These are phyloP conservation scores for Fusarium austroafricanum DNA, from an alignment of 2,329 filamentous ascomycete species.

Conservation along the genomic window DNA sequence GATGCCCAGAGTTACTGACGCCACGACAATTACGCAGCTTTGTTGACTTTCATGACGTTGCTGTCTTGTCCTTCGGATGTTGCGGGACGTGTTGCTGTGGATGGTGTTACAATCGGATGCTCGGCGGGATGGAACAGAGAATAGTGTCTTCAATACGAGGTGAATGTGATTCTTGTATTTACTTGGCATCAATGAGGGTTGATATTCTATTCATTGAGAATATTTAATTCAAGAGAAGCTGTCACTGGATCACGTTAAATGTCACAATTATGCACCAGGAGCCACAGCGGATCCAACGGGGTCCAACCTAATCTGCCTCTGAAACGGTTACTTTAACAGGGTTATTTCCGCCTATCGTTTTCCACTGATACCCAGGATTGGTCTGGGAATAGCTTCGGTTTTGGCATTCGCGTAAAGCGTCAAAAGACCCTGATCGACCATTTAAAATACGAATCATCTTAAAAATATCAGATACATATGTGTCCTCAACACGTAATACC, in stretches of 20 bases:
- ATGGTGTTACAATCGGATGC: conserved; percentile 2
- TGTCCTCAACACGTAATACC: too few relatives aligned
- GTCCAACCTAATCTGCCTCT: conserved; percentile 27
- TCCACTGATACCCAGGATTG: neutral
- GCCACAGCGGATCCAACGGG: conserved; percentile 15
- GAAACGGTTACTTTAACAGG: conserved; percentile 29
- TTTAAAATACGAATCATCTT: neutral
- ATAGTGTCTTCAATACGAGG: too few relatives aligned
- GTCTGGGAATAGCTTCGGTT: conserved; percentile 19
- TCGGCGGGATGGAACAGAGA: neutral
- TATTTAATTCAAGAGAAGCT: neutral
- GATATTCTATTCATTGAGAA: neutral
- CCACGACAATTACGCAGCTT: conserved; percentile 21
- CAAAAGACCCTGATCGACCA: neutral
- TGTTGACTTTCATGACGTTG: conserved; percentile 20
- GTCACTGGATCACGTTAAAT: neutral
- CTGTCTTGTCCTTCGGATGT: conserved; percentile 7
- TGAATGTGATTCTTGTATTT: too few relatives aligned
- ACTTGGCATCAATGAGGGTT: neutral
- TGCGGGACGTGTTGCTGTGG: conserved; percentile 1
- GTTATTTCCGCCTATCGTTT: conserved; percentile 8
- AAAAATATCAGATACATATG: neutral
- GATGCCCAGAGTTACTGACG: neutral
- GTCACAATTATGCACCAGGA: neutral
- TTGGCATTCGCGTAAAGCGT: neutral